Percentiles rank a stretch among this genome's conserved stretches.
Conservation (phyloP, 495 filamentous ascomycete genomes). For the Bacidia rubella region DNA sequence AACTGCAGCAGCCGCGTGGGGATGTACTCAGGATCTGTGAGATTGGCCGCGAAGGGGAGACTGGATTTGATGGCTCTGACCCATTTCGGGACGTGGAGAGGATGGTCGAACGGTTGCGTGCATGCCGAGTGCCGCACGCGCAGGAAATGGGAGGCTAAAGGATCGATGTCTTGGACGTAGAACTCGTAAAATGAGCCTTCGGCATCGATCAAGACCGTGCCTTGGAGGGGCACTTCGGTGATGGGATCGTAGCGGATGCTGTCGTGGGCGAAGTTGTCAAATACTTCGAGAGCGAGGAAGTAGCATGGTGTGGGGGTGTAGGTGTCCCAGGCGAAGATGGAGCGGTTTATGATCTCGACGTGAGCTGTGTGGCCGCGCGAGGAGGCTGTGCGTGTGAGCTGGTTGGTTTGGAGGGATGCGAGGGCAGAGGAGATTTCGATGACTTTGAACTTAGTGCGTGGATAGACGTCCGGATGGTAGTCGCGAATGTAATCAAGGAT, state of each 20-base stretch:
- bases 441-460: constrained; percentile 83
- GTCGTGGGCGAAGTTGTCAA: constrained; percentile 98
- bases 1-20: constrained; percentile 92
- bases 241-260: constrained; percentile 69
- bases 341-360: constrained; percentile 87
- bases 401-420: constrained; percentile 60
- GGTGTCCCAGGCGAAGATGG: constrained; percentile 84
- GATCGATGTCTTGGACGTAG: constrained; percentile 67
- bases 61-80: constrained; percentile 43
- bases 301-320: constrained; percentile 85
- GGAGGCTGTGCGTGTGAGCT: constrained; percentile 48
- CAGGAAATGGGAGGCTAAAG: constrained; percentile 69
- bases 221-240: constrained; percentile 70
- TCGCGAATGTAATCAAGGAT: constrained; percentile 93
- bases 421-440: constrained; percentile 84
- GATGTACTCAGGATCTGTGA: constrained; percentile 77
- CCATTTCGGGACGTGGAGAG: constrained; percentile 37
- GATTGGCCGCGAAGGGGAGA: constrained; percentile 57
- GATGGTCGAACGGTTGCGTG: constrained; percentile 38
- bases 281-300: constrained; percentile 93
- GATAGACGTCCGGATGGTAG: constrained; percentile 80
- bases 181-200: constrained; percentile 90
- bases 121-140: constrained; percentile 58
- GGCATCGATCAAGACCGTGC: constrained; percentile 69
- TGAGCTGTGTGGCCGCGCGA: constrained; percentile 62